Percentiles rank a stretch among this genome's conserved stretches.
Evolutionary conservation across 805 yeast genomes (phyloP).

Genomic region (Saccharomycopsis capsularis): DNA sequence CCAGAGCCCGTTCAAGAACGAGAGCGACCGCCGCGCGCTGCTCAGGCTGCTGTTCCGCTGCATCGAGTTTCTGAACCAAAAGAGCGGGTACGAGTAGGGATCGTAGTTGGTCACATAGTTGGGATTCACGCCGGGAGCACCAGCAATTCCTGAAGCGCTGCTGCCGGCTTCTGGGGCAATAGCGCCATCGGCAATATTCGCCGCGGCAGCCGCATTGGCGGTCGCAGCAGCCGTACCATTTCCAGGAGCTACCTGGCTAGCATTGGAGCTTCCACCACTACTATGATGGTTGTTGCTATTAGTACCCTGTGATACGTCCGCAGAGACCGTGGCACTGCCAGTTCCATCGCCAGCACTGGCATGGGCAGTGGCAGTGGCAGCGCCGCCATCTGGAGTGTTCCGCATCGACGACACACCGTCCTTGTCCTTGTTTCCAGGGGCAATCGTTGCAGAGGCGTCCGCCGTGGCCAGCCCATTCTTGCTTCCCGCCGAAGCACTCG

Average conservation of each 20-base stretch:
- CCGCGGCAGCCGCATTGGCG: not conserved
- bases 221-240: not conserved
- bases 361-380: not conserved
- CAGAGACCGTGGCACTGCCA: too few species aligned
- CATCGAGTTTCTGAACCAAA: not conserved
- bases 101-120: not conserved
- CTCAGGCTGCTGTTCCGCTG: not conserved
- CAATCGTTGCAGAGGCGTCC: not conserved
- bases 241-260: not conserved
- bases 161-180: conserved; percentile 1
- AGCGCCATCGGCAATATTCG: not conserved
- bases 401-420: not conserved
- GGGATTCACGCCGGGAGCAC: not conserved
- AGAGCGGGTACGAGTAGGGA: not conserved
- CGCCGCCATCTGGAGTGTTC: not conserved
- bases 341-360: not conserved
- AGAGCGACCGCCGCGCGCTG: conserved; percentile 14
- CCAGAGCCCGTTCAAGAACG: conserved; percentile 13
- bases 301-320: too few species aligned
- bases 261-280: not conserved
- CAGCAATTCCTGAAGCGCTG: too few species aligned
- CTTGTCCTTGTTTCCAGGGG: not conserved
- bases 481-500: not conserved
- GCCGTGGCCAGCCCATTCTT: not conserved
- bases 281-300: not conserved